Percentiles rank a stretch among this genome's conserved stretches.
Evolutionary conservation across 2,329 filamentous ascomycete species (phyloP).

Genomic region (Herpotrichia juniperi): DNA sequence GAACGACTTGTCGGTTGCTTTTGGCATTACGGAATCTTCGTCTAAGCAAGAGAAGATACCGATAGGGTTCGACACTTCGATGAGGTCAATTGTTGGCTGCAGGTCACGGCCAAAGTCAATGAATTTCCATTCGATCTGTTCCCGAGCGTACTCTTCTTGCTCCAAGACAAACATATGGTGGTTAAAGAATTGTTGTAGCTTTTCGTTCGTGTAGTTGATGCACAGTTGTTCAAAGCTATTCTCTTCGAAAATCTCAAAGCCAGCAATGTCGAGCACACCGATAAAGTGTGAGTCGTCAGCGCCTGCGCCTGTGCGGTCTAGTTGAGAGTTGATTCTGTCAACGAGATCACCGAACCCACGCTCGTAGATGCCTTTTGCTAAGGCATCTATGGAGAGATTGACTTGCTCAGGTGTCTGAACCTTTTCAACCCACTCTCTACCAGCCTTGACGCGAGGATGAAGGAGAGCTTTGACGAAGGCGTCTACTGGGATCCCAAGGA

Average conservation of each 20-base stretch:
- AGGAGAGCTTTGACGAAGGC: conserved; percentile 87
- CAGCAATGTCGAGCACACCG: conserved; percentile 96
- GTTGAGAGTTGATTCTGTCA: conserved; percentile 84
- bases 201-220: conserved; percentile 99
- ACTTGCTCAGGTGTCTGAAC: conserved; percentile 98
- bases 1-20: conserved; percentile 95
- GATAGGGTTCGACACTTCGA: conserved; percentile 94
- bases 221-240: conserved; percentile 99
- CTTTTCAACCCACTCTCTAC: conserved; percentile 97
- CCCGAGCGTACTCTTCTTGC: conserved; percentile 95
- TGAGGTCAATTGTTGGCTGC: conserved; percentile 96
- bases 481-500: conserved; percentile 84
- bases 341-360: conserved; percentile 94
- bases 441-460: conserved; percentile 93
- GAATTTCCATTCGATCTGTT: conserved; percentile 99
- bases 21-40: conserved; percentile 98
- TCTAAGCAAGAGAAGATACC: conserved; percentile 98
- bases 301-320: conserved; percentile 83
- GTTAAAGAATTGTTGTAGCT: conserved; percentile 99
- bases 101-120: conserved; percentile 98
- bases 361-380: conserved; percentile 97
- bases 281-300: conserved; percentile 94
- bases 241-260: conserved; percentile 98
- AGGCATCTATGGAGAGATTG: conserved; percentile 83
- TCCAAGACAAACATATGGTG: conserved; percentile 99